Evolutionary conservation across 345 rosid genomes (phyloP), one percentile per base, ranked within the genome.

Genomic region (Brassica nigra): DNA sequence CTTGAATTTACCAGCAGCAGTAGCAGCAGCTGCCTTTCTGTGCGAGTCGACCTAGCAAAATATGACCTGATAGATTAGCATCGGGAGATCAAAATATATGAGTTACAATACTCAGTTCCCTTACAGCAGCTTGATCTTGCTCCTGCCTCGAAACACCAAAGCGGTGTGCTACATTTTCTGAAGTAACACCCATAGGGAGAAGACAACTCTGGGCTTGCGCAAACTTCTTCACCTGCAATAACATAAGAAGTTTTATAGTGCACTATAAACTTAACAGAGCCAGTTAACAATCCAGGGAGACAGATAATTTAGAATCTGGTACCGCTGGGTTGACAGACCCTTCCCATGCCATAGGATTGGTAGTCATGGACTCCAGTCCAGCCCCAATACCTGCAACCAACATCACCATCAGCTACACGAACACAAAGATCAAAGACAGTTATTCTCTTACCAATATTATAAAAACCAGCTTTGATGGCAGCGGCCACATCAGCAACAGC

Each of bases 401-500:
- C n/a, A 59, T 36, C 61, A 14, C 36, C n/a, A 0, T 59, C 28
- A 76, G 77, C 34, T 71, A 39, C 20, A 58, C 61, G 8, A 8
- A 14, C n/a, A 55, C 4, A 31, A 44, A 36, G 31, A 76, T 23
- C n/a, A 15, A 44, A 71, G 27, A 33, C 3, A 0, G n/a, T 6
- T 7, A 52, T 59, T 59, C 23, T 47, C 77, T 71, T 81, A 93
- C 99, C 99, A 62, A 96, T 90, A 52, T 92, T 98, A 84, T 96
- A 96, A 84, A 96, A 96, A 59, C 99, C 99, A 23, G 98, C 99
- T 88, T 89, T 93, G 16, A 96, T 96, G 70, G 98, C 96, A 37
- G 98, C 98, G 30, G 95, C 99, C 16, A 96, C 99, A 44, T 96
- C 99, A 76, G 99, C 98, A 86, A 96, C 99, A 11, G 99, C 99